Evolutionary conservation across 2,329 filamentous ascomycete genomes (phyloP), one percentile per base, ranked within the genome.

Genomic region (Fusarium succisae): DNA sequence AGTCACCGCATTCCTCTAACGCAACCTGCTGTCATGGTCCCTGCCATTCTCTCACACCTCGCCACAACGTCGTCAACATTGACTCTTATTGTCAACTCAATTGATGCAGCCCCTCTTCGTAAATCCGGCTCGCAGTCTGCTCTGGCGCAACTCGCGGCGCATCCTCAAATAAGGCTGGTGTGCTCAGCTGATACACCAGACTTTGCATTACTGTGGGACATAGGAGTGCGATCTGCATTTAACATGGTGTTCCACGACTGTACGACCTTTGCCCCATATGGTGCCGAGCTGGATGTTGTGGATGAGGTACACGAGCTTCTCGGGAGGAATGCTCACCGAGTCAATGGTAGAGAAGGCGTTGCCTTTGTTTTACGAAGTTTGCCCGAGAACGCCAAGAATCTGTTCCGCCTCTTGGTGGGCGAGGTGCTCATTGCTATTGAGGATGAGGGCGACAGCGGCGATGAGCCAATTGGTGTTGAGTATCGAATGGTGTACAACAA

Each of bases 401-500:
- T 99, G 32, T 99, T 98, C 82, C 89, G 92, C 39, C 87, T 99
- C 55, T 86, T 99, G 22, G 91, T 98, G 6, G 91, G 91, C 20
- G 96, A 98, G 83, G 91, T 98, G 54, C 86, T 99, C 45, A 90
- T 92, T 24, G 87, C 91, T 37, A 88, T 91, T 81, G 89, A 90
- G 70, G 91, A 91, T 26, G 89, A 89, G n/a, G 86, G 86, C 14
- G 85, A 76, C 18, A 78, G 79, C 14, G 84, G 83, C 0, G 83
- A 80, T 6, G 90, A 91, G 67, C 88, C 89, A 39, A 87, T 90
- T 6, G 95, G 93, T 1, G 91, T 99, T 22, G 96, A 98, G 83
- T 98, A 98, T 81, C 88, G 94, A 28, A 92, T 94, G 76, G 83
- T 99, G 73, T 99, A 98, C 80, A 95, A 97, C 81, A 98, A 98